phyloP scores from a whole-genome alignment of 805 yeast species.

The Sugiyamaella qingdaonensis region DNA sequence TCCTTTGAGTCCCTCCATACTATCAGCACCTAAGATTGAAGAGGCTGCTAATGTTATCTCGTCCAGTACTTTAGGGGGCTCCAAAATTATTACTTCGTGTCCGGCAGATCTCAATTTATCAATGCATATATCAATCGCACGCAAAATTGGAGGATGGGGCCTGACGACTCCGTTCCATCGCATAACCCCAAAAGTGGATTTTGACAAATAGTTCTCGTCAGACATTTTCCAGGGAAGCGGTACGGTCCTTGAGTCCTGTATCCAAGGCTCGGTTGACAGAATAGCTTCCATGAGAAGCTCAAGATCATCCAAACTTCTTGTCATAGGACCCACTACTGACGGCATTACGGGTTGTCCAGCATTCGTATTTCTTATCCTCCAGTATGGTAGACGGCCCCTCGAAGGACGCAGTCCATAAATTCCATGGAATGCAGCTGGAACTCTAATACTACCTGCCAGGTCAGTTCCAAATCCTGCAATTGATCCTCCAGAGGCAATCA shows the following conservation, averaged over 20 bases:
- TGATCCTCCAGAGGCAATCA: constrained; percentile 43
- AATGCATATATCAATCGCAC: constrained; percentile 40
- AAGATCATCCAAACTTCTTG: constrained; percentile 37
- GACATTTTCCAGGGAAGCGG: constrained; percentile 54
- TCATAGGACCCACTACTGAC: constrained; percentile 48
- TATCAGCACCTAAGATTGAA: constrained; percentile 14
- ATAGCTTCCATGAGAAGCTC: constrained; percentile 39
- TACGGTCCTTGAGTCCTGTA: constrained; percentile 45
- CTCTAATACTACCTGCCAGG: constrained; percentile 50
- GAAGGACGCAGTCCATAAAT: constrained; percentile 41
- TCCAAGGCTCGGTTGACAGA: constrained; percentile 43
- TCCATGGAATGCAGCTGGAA: constrained; percentile 44
- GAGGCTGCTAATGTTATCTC: no score
- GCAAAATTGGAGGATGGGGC: constrained; percentile 48
- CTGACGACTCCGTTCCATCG: constrained; percentile 41
- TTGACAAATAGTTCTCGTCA: constrained; percentile 16
- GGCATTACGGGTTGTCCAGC: constrained; percentile 38
- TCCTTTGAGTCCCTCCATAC: constrained; percentile 1
- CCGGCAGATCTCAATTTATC: constrained; percentile 18
- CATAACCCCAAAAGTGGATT: constrained; percentile 12
- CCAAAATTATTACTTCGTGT: constrained; percentile 26
- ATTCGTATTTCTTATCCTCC: constrained; percentile 23
- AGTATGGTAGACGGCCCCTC: constrained; percentile 32
- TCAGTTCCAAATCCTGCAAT: constrained; percentile 49
- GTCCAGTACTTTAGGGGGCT: constrained; percentile 28